Percentiles rank a stretch among this genome's conserved stretches.
phyloP scores from a whole-genome alignment of 2,329 filamentous ascomycete species.

The Pseudonectria buxi region DNA sequence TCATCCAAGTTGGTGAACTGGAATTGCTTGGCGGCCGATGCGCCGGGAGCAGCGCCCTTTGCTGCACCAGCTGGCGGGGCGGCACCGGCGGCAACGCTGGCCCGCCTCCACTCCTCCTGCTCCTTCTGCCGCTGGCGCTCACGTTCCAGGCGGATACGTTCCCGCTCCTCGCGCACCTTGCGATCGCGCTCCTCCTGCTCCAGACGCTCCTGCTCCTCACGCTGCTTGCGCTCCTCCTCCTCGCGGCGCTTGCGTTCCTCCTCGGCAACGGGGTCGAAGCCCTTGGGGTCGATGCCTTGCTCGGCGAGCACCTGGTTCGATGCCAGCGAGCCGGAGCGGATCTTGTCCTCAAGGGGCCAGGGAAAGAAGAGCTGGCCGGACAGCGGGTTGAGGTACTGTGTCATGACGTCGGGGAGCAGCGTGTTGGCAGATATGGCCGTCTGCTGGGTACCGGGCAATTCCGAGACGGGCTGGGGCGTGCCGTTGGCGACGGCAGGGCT shows the following conservation, averaged over 20 bases:
- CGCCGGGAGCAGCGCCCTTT: slow-evolving; percentile 16
- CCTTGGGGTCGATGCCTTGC: slow-evolving; percentile 53
- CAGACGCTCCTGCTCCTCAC: slow-evolving; percentile 40
- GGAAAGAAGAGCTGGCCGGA: slow-evolving; percentile 60
- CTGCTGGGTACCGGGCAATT: slow-evolving; percentile 26
- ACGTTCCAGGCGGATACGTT: slow-evolving; percentile 33
- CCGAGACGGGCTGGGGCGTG: slow-evolving; percentile 20
- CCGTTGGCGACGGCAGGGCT: slow-evolving; percentile 29
- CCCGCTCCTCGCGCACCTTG: slow-evolving; percentile 32
- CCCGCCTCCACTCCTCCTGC: slow-evolving; percentile 34
- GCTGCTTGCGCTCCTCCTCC: slow-evolving; percentile 41
- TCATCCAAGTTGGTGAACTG: slow-evolving; percentile 49
- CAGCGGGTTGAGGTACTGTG: slow-evolving; percentile 47
- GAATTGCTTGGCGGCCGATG: slow-evolving; percentile 45
- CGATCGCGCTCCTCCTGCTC: slow-evolving; percentile 42
- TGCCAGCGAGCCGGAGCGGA: slow-evolving; percentile 62
- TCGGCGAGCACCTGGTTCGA: slow-evolving; percentile 56
- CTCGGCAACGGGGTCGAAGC: slow-evolving; percentile 51
- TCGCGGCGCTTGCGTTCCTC: slow-evolving; percentile 44
- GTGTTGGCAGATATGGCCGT: slow-evolving; percentile 28
- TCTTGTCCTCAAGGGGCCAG: slow-evolving; percentile 67
- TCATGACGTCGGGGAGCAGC: slow-evolving; percentile 42
- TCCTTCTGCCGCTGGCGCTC: slow-evolving; percentile 37
- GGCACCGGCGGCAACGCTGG: slow-evolving; percentile 25
- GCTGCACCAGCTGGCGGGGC: slow-evolving; percentile 19